Conservation (phyloP, 2,329 filamentous ascomycete species). For the Clathrospora elynae region DNA sequence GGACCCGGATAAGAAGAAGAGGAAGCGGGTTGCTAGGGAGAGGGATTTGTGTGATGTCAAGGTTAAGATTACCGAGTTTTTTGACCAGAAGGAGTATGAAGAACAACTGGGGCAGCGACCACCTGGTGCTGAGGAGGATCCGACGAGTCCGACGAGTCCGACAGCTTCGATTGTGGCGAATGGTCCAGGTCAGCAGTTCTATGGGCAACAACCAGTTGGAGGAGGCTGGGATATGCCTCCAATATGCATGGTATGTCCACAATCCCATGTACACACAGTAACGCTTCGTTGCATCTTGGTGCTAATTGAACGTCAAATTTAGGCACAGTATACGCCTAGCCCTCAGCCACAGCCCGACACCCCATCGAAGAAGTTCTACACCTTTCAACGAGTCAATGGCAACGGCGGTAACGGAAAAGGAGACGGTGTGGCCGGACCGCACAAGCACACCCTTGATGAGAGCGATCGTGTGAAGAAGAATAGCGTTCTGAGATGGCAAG, state of each 20-base stretch:
- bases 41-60: conserved; percentile 84
- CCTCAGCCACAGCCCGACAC: conserved; percentile 9
- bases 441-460: conserved; percentile 73
- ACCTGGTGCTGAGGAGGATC: conserved; percentile 21
- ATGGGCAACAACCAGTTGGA: conserved; percentile 24
- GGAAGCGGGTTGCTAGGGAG: conserved; percentile 75
- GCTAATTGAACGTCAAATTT: conserved; percentile 7
- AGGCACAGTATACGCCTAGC: conserved; percentile 16
- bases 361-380: conserved; percentile 58
- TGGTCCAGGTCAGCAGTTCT: conserved; percentile 25
- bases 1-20: conserved; percentile 80
- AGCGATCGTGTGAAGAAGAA: conserved; percentile 84
- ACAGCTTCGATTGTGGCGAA: conserved; percentile 8
- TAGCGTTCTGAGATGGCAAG: conserved; percentile 69
- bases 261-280: too few species aligned
- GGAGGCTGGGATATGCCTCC: conserved; percentile 33
- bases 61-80: conserved; percentile 83
- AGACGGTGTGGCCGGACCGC: conserved; percentile 71
- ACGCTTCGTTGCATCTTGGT: too few species aligned
- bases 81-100: conserved; percentile 57
- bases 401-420: conserved; percentile 75
- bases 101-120: conserved; percentile 42
- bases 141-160: conserved; percentile 15
- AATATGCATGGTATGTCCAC: too few species aligned
- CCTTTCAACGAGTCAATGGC: conserved; percentile 77